phyloP scores from a whole-genome alignment of 352 stramenopile species.

The Phytopythium aichiense region DNA sequence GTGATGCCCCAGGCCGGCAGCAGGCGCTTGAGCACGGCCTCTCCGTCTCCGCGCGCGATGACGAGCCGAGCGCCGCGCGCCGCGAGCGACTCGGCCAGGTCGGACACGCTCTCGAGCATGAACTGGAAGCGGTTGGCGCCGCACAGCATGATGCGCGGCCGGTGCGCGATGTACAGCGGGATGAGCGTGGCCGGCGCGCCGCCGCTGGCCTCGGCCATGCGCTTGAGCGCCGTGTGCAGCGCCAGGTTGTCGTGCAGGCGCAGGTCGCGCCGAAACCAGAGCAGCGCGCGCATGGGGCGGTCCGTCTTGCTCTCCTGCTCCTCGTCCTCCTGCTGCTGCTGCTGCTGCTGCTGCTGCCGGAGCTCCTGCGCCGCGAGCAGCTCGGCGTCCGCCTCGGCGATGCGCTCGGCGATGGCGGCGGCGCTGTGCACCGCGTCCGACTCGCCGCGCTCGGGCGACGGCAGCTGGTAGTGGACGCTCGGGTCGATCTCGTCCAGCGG shows the following conservation, averaged over 20 bases:
- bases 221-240: constrained; percentile 66
- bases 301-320: not conserved
- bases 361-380: constrained; percentile 5
- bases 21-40: constrained; percentile 78
- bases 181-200: constrained; percentile 45
- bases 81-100: constrained; percentile 69
- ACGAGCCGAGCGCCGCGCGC: constrained; percentile 59
- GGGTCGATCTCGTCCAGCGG: constrained; percentile 38
- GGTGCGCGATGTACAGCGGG: constrained; percentile 89
- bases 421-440: not conserved
- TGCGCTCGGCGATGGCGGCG: constrained; percentile 5
- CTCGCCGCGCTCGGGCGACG: not conserved
- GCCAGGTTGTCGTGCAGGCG: constrained; percentile 96
- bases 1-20: constrained; percentile 86
- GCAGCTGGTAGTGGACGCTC: constrained; percentile 19
- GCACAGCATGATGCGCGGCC: constrained; percentile 81
- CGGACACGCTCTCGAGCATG: constrained; percentile 90
- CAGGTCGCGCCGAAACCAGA: constrained; percentile 96
- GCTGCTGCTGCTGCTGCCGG: not conserved
- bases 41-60: constrained; percentile 67
- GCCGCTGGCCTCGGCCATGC: constrained; percentile 2
- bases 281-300: constrained; percentile 39
- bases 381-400: constrained; percentile 3
- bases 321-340: constrained; percentile 3
- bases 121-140: constrained; percentile 89